Evolutionary conservation across 1,284 basidiomycete species (phyloP), one percentile per base, ranked within the genome.

Genomic region (Cryptococcus floricola): DNA sequence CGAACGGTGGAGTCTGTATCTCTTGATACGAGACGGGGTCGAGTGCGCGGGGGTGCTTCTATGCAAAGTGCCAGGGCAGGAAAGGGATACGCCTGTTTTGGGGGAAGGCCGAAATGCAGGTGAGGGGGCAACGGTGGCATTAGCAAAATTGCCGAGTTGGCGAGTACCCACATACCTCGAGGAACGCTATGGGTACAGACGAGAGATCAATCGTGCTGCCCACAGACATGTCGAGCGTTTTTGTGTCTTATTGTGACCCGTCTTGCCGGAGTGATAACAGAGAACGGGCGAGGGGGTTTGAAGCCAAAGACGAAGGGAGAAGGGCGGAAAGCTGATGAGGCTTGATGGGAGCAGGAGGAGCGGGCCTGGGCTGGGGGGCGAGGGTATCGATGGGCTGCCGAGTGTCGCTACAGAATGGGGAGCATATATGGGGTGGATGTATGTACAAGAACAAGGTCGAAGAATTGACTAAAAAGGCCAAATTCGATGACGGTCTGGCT

Each of bases 1-100:
- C 63, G 55, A 23, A 71, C 58, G 34, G 69, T 71, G n/a, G 59
- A 44, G 41, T 71, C 69, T 8, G 68, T 70, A 50, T 71, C 67
- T n/a, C 67, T 52, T n/a, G 60, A 58, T 19, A 61, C 37, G 13
- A 70, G 52, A 14, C 56, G 48, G 5, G 68, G 67, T 50, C 67
- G 57, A 9, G 50, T 48, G 8, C 41, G 37, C 0, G 34, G 14
- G 2, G 49, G 19, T 6, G 50, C 19, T 12, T 66, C 63, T 9
- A 66, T 52, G 43, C 60, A 49, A 8, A 70, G 46, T 25, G 68
- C 67, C 46, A 69, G 65, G 2, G 67, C 65, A 1, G 69, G 65
- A 46, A 67, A 69, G 4, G 69, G 70, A 43, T 70, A 70, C 19
- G 68, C 59, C 70, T 72, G 45, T 12, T 4, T 14, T 34, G 18